A percentile compares a stretch with the other conserved stretches of the same genome.
Conservation (phyloP, 1,139 yeast species). For the Arxiozyma slooffiae region DNA sequence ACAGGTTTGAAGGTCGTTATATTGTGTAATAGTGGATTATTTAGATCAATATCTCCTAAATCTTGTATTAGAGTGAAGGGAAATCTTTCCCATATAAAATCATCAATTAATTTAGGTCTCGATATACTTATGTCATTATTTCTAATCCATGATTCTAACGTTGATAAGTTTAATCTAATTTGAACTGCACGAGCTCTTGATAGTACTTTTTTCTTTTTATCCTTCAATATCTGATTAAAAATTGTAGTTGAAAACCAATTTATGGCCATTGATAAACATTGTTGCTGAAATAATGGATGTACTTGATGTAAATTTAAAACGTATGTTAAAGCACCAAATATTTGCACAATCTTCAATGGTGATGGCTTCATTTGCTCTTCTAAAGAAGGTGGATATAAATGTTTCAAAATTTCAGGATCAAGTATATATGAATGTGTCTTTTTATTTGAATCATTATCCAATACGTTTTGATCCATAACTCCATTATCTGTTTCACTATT, state of each 20-base stretch:
- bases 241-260: slow-evolving; percentile 66
- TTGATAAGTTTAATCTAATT: slow-evolving; percentile 72
- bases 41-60: slow-evolving; percentile 23
- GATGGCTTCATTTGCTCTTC: slow-evolving; percentile 70
- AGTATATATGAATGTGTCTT: slow-evolving; percentile 26
- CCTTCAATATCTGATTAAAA: slow-evolving; percentile 63
- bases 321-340: slow-evolving; percentile 78
- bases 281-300: slow-evolving; percentile 64
- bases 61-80: slow-evolving; percentile 37
- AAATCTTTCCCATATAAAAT: slow-evolving; percentile 32
- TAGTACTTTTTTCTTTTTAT: slow-evolving; percentile 48
- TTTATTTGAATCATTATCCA: neutral
- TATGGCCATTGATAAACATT: slow-evolving; percentile 68
- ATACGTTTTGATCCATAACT: slow-evolving; percentile 11
- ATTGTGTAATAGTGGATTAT: slow-evolving; percentile 18
- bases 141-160: slow-evolving; percentile 88
- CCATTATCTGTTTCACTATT: slow-evolving; percentile 1
- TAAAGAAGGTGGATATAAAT: slow-evolving; percentile 64
- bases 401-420: slow-evolving; percentile 52
- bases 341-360: slow-evolving; percentile 76
- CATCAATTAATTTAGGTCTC: slow-evolving; percentile 40
- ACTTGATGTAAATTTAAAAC: slow-evolving; percentile 76
- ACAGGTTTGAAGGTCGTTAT: slow-evolving; percentile 28
- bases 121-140: slow-evolving; percentile 45
- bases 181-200: slow-evolving; percentile 84